Percentiles rank a stretch among this genome's conserved stretches.
Evolutionary conservation across 2,329 filamentous ascomycete genomes (phyloP).

Genomic region (Aspergillus sp.): DNA sequence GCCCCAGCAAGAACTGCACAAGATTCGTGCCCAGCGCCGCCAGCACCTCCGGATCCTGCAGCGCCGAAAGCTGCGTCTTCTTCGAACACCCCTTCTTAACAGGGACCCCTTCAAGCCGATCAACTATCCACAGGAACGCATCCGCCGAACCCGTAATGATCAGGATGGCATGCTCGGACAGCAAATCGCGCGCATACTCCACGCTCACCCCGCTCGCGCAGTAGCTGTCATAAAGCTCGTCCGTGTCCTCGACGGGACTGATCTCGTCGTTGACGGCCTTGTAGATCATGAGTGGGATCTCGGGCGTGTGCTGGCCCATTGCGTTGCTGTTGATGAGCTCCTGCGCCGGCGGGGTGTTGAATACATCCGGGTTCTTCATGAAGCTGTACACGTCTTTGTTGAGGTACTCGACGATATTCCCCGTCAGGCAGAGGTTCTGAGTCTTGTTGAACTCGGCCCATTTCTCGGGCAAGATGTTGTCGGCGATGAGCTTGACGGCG

Average conservation of each 20-base stretch:
- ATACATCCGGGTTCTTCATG: conserved; percentile 18
- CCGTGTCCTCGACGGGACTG: conserved; percentile 45
- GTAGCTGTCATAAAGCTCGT: conserved; percentile 43
- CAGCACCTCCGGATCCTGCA: conserved; percentile 14
- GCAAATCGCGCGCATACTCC: conserved; percentile 46
- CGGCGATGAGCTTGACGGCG: conserved; percentile 15
- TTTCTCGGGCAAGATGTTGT: conserved; percentile 18
- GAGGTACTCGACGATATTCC: conserved; percentile 18
- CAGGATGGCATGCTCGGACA: conserved; percentile 44
- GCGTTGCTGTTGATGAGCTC: conserved; percentile 22
- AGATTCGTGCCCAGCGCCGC: conserved; percentile 6
- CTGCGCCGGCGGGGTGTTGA: conserved; percentile 11
- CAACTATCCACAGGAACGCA: conserved; percentile 32
- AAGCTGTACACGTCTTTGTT: conserved; percentile 24
- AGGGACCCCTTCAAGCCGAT: conserved; percentile 20
- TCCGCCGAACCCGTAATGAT: conserved; percentile 31
- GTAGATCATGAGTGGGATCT: conserved; percentile 52
- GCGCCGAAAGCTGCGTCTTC: conserved; percentile 15
- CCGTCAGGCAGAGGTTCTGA: conserved; percentile 20
- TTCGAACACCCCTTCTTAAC: conserved; percentile 13
- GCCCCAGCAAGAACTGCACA: conserved; percentile 11
- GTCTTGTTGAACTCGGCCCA: conserved; percentile 22
- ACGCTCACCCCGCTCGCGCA: conserved; percentile 45
- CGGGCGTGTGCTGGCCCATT: conserved; percentile 43
- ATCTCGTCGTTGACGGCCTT: conserved; percentile 52